Evolutionary conservation across 805 yeast species (phyloP).

Genomic region (Kluyveromyces siamensis): DNA sequence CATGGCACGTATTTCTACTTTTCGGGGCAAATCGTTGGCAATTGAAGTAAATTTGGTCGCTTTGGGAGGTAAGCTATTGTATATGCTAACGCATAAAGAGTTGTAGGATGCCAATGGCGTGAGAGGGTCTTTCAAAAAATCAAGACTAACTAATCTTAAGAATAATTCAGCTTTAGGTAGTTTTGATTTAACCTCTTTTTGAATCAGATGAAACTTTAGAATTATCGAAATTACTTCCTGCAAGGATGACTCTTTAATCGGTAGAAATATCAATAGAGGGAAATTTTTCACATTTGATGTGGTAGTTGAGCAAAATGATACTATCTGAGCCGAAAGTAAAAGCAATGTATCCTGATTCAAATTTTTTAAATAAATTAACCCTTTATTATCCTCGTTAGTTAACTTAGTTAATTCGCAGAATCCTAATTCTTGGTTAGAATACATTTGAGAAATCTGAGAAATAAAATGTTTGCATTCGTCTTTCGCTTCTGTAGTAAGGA

Average conservation of each 20-base stretch:
- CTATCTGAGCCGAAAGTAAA: constrained; percentile 39
- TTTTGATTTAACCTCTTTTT: constrained; percentile 25
- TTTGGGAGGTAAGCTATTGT: constrained; percentile 40
- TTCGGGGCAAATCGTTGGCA: constrained; percentile 34
- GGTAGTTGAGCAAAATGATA: constrained; percentile 26
- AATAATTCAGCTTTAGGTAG: constrained; percentile 21
- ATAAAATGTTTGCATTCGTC: constrained; percentile 23
- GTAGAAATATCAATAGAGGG: constrained; percentile 23
- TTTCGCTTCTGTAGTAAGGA: constrained; percentile 31
- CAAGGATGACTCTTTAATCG: constrained; percentile 21
- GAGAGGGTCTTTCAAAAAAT: constrained; percentile 30
- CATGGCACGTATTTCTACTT: constrained; percentile 36
- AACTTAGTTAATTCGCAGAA: constrained; percentile 26
- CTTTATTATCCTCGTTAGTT: constrained; percentile 21
- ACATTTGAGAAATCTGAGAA: constrained; percentile 25
- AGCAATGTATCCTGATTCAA: constrained; percentile 39
- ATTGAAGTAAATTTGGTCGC: constrained; percentile 29
- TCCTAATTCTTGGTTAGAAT: constrained; percentile 27
- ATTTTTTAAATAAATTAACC: constrained; percentile 19
- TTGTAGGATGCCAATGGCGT: constrained; percentile 26
- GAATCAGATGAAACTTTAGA: constrained; percentile 39
- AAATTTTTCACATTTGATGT: constrained; percentile 21
- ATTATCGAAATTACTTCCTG: constrained; percentile 40
- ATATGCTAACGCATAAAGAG: constrained; percentile 43
- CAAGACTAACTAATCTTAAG: constrained; percentile 36